Evolutionary conservation across 371 early-diverging fungal genomes (phyloP).

Genomic region (Mortierella sp.): DNA sequence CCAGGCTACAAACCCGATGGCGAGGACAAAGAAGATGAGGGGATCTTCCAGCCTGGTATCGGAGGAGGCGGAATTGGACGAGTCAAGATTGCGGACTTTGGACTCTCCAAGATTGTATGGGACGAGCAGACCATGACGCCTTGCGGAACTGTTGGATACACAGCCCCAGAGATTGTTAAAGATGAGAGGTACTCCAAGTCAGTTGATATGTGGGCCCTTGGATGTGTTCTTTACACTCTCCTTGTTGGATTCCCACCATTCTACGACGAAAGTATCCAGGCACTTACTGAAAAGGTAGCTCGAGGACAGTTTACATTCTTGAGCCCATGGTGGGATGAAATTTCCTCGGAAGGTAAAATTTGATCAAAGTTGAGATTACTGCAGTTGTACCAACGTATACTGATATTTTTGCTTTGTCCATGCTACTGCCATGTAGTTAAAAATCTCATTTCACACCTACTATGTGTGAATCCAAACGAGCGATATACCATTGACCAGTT

Average conservation of each 20-base stretch:
- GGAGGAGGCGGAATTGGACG: constrained; percentile 87
- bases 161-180: constrained; percentile 93
- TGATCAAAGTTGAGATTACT: neutral
- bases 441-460: constrained; percentile 84
- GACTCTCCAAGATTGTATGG: constrained; percentile 86
- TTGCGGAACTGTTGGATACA: constrained; percentile 93
- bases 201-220: constrained; percentile 96
- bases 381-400: neutral
- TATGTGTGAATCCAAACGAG: constrained; percentile 87
- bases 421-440: constrained; percentile 59
- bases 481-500: constrained; percentile 89
- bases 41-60: constrained; percentile 75
- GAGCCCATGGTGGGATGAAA: constrained; percentile 93
- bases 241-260: constrained; percentile 94
- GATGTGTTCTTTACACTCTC: constrained; percentile 92
- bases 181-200: constrained; percentile 86
- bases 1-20: constrained; percentile 62
- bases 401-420: constrained; percentile 14
- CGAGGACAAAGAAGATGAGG: constrained; percentile 79
- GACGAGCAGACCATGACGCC: constrained; percentile 88
- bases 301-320: constrained; percentile 81
- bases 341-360: constrained; percentile 68
- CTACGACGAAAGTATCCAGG: constrained; percentile 84
- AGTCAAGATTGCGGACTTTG: constrained; percentile 92
- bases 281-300: constrained; percentile 82